phyloP scores from a whole-genome alignment of 129 eudicot genomes.

The Oenanthe sinensis region DNA sequence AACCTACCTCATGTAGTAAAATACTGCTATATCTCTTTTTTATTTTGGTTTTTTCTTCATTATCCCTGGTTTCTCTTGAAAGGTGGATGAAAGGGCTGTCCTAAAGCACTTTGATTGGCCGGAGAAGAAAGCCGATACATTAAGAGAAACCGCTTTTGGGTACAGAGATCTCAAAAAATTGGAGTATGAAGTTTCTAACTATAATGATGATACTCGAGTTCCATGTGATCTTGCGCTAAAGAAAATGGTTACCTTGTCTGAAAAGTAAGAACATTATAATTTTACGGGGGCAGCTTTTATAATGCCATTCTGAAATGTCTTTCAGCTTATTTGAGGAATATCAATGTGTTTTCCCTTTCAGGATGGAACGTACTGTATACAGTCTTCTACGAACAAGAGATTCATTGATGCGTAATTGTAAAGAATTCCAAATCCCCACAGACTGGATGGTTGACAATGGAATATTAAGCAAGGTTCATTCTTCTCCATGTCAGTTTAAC shows the following conservation, averaged over 20 bases:
- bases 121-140: slow-evolving; percentile 85
- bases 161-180: slow-evolving; percentile 75
- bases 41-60: not conserved
- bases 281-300: not conserved
- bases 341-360: slow-evolving; percentile 18
- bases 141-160: slow-evolving; percentile 90
- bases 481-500: not conserved
- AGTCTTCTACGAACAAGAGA: slow-evolving; percentile 74
- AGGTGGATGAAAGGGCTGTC: slow-evolving; percentile 98
- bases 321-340: not conserved
- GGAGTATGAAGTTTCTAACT: slow-evolving; percentile 58
- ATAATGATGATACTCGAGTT: slow-evolving; percentile 53
- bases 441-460: slow-evolving; percentile 95
- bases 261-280: slow-evolving; percentile 44
- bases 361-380: slow-evolving; percentile 80
- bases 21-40: not conserved
- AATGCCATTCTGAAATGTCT: not conserved
- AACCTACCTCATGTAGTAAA: not conserved
- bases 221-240: slow-evolving; percentile 79
- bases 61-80: slow-evolving; percentile 9
- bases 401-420: slow-evolving; percentile 60
- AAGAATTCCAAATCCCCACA: slow-evolving; percentile 73
- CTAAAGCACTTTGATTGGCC: slow-evolving; percentile 98
- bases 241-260: slow-evolving; percentile 74
- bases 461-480: slow-evolving; percentile 68